These are phyloP conservation scores for Teratosphaeria pseudoeucalypti DNA, from an alignment of 2,329 filamentous ascomycete genomes.

Conservation along the genomic window DNA sequence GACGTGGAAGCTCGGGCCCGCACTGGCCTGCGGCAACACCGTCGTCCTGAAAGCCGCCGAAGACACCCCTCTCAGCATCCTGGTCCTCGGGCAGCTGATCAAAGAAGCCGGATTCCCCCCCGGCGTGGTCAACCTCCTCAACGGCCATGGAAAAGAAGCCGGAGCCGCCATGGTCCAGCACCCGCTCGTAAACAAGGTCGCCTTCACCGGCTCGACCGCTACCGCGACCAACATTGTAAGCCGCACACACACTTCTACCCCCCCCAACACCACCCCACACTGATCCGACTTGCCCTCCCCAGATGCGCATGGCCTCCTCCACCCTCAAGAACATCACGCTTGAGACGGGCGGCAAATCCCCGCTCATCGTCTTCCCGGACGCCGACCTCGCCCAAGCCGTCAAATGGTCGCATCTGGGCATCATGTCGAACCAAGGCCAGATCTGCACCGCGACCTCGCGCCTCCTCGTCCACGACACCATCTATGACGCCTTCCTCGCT, in stretches of 20 bases:
- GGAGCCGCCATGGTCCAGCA: not conserved
- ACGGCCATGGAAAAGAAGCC: constrained; percentile 35
- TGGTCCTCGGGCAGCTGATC: not conserved
- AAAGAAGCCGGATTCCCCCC: constrained; percentile 61
- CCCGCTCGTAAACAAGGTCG: not conserved
- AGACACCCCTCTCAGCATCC: constrained; percentile 38
- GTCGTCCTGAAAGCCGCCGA: constrained; percentile 47
- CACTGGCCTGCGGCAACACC: constrained; percentile 46
- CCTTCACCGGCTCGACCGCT: constrained; percentile 53
- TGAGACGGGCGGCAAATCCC: constrained; percentile 49
- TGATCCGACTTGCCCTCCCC: not conserved
- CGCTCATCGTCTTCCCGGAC: constrained; percentile 39
- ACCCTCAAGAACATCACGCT: constrained; percentile 49
- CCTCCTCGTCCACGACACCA: constrained; percentile 45
- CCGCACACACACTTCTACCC: not conserved
- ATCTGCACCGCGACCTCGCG: constrained; percentile 50
- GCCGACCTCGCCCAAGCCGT: constrained; percentile 31
- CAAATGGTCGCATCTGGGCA: constrained; percentile 55
- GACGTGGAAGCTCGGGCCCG: constrained; percentile 64
- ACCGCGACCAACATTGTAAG: constrained; percentile 30
- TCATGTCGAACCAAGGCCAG: constrained; percentile 41
- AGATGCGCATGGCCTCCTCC: constrained; percentile 5
- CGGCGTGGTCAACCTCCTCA: constrained; percentile 64
- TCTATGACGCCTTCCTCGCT: constrained; percentile 52
- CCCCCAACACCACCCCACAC: not conserved